phyloP scores from a whole-genome alignment of 169 alveolate genomes.

The Toxoplasma gondii region DNA sequence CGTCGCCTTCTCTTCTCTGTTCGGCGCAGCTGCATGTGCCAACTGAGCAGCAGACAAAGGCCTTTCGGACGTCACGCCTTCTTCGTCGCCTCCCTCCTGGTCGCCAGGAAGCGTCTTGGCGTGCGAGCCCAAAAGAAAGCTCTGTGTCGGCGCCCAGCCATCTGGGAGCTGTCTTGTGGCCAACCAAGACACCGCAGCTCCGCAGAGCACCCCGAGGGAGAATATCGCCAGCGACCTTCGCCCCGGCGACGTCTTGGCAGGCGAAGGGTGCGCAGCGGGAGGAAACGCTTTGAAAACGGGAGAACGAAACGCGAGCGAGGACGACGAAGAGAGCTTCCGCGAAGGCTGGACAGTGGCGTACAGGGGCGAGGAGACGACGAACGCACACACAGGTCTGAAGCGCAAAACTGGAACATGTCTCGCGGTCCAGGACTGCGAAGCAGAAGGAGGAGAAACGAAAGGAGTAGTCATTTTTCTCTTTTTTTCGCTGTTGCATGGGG shows the following conservation, averaged over 20 bases:
- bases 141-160: too few relatives aligned
- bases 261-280: background rate
- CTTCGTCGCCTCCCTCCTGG: background rate
- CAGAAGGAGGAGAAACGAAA: background rate
- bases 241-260: background rate
- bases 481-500: too few relatives aligned
- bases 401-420: too few relatives aligned
- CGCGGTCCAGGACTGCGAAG: too few relatives aligned
- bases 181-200: background rate
- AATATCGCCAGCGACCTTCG: background rate
- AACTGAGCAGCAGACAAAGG: background rate
- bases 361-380: too few relatives aligned
- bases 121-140: too few relatives aligned
- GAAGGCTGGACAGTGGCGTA: too few relatives aligned
- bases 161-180: background rate
- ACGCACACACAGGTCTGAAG: too few relatives aligned
- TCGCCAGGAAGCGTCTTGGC: too few relatives aligned
- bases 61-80: background rate
- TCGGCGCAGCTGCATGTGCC: background rate
- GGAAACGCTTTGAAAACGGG: background rate
- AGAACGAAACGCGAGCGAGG: background rate
- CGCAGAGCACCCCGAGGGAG: conserved; percentile 8
- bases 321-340: too few relatives aligned
- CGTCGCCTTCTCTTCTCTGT: background rate
- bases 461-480: background rate